Evolutionary conservation across 805 yeast genomes (phyloP).

Genomic region (Yarrowia hollandica): DNA sequence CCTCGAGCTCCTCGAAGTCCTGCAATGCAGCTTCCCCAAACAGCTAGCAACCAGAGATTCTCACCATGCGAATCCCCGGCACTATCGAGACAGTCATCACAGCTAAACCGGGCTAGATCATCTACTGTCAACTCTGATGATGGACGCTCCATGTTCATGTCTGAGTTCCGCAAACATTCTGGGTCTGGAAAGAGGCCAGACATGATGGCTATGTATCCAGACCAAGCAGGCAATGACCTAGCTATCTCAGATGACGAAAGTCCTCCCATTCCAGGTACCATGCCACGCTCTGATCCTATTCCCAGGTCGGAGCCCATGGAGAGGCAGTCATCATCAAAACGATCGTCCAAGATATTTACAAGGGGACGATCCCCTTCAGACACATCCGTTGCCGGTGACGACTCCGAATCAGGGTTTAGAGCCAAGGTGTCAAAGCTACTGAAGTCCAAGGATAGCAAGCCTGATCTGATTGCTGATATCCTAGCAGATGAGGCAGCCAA

Average conservation of each 20-base stretch:
- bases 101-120: not conserved
- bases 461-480: not conserved
- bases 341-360: slow-evolving; percentile 4
- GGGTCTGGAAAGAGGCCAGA: not conserved
- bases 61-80: not conserved
- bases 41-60: not conserved
- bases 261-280: not conserved
- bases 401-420: slow-evolving; percentile 6
- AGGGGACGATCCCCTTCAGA: not conserved
- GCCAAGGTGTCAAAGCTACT: slow-evolving; percentile 17
- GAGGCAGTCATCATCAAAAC: not conserved
- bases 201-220: not conserved
- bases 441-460: slow-evolving; percentile 1
- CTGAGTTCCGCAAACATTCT: slow-evolving; percentile 6
- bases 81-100: not conserved
- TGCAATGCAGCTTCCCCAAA: not conserved
- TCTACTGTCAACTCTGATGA: slow-evolving; percentile 4
- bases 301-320: slow-evolving; percentile 17
- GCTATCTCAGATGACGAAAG: slow-evolving; percentile 6
- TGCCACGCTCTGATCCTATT: not conserved
- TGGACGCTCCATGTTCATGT: slow-evolving; percentile 4
- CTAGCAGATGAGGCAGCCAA: not conserved
- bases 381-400: slow-evolving; percentile 1
- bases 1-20: not conserved
- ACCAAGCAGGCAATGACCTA: not conserved